Evolutionary conservation across 768 basidiomycete species (phyloP).

Genomic region (Russula emetica): DNA sequence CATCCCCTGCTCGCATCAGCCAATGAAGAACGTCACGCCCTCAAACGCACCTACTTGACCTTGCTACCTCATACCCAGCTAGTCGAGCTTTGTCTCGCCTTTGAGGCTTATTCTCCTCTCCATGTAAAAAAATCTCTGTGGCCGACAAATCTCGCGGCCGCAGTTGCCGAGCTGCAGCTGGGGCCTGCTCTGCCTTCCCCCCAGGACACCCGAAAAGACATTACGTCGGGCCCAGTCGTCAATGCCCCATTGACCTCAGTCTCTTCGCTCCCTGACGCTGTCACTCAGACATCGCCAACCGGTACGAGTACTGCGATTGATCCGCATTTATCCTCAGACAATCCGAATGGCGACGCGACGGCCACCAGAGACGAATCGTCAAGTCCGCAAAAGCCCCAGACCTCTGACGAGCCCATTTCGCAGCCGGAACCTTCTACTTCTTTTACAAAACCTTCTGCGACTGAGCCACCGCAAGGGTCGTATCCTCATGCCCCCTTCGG

Average conservation of each 20-base stretch:
- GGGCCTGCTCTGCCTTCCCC: constrained; percentile 27
- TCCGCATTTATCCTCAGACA: not conserved
- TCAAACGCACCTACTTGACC: constrained; percentile 68
- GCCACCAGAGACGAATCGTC: not conserved
- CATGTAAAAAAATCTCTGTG: constrained; percentile 65
- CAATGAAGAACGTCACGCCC: constrained; percentile 49
- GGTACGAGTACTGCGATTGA: constrained; percentile 7
- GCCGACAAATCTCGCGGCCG: constrained; percentile 64
- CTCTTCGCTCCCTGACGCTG: constrained; percentile 23
- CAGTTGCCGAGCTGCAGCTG: constrained; percentile 48
- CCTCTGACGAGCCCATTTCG: not conserved
- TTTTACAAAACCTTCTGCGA: not conserved
- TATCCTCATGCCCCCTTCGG: constrained; percentile 57
- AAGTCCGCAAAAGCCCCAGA: not conserved
- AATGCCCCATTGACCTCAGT: constrained; percentile 27
- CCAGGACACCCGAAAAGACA: constrained; percentile 27
- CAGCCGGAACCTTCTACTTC: constrained; percentile 6
- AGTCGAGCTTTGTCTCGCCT: constrained; percentile 72
- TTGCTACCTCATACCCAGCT: constrained; percentile 65
- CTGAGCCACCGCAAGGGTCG: constrained; percentile 17
- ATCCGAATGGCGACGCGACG: not conserved
- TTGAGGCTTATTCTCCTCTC: constrained; percentile 63
- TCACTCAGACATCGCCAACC: constrained; percentile 26
- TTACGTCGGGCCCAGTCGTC: constrained; percentile 23
- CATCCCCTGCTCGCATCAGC: constrained; percentile 26